Evolutionary conservation across 1,284 basidiomycete genomes (phyloP).

Genomic region (Heliocybe sulcata): DNA sequence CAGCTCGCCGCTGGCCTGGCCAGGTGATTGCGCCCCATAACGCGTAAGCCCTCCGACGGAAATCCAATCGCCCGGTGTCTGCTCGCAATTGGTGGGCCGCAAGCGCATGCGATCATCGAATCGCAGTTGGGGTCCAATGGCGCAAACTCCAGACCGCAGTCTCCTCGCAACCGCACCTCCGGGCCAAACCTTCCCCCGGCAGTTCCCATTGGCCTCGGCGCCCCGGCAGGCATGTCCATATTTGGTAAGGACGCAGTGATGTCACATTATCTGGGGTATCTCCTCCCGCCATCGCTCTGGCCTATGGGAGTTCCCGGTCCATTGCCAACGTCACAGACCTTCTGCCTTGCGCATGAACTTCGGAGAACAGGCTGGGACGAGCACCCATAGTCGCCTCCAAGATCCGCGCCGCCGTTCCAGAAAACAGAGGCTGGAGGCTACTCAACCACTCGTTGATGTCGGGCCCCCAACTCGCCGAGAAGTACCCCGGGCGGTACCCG

Average conservation of each 20-base stretch:
- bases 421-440: neutral
- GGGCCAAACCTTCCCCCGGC: neutral
- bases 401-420: neutral
- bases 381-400: neutral
- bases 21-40: neutral
- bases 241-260: neutral
- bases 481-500: too few relatives aligned
- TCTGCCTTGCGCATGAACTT: neutral
- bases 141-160: neutral
- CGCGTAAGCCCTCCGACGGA: neutral
- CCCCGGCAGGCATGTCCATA: neutral
- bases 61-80: neutral
- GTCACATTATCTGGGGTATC: neutral
- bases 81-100: too few relatives aligned
- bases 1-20: too few relatives aligned
- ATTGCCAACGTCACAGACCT: neutral
- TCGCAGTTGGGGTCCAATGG: too few relatives aligned
- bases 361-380: neutral
- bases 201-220: neutral
- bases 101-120: too few relatives aligned
- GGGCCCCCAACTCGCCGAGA: too few relatives aligned
- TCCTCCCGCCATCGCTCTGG: neutral
- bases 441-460: neutral
- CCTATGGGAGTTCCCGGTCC: neutral
- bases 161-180: neutral